Conservation (phyloP, 345 rosid species). For the Iberis pinnata region DNA sequence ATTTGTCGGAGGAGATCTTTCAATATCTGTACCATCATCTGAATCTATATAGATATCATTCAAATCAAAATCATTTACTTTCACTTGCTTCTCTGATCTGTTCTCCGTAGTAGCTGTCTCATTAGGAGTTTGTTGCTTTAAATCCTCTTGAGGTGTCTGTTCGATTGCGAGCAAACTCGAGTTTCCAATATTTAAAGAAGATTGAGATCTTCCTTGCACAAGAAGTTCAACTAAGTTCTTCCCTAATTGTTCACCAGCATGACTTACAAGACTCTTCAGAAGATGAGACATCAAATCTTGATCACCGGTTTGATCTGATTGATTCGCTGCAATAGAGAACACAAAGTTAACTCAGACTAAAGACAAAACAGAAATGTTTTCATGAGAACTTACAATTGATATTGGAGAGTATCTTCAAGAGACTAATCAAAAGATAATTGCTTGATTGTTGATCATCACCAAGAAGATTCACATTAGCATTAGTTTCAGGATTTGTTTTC, state of each 20-base stretch:
- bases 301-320: slow-evolving; percentile 55
- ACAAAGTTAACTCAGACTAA: slow-evolving; percentile 1
- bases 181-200: slow-evolving; percentile 40
- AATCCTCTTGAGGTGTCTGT: slow-evolving; percentile 38
- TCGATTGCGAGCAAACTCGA: slow-evolving; percentile 48
- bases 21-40: slow-evolving; percentile 71
- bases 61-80: slow-evolving; percentile 83
- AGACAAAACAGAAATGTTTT: not conserved
- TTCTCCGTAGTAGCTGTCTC: slow-evolving; percentile 41
- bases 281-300: slow-evolving; percentile 77
- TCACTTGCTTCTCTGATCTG: slow-evolving; percentile 40
- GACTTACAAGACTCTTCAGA: slow-evolving; percentile 67
- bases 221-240: slow-evolving; percentile 55
- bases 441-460: slow-evolving; percentile 81
- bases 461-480: slow-evolving; percentile 42
- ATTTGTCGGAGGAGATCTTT: slow-evolving; percentile 65
- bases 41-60: slow-evolving; percentile 79
- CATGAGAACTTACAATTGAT: slow-evolving; percentile 63
- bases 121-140: slow-evolving; percentile 37
- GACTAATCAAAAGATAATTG: slow-evolving; percentile 68
- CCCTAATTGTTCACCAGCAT: slow-evolving; percentile 49
- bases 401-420: slow-evolving; percentile 81
- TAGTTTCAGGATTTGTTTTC: slow-evolving; percentile 80
- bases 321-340: slow-evolving; percentile 53
- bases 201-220: slow-evolving; percentile 54